Base-by-base conservation (phyloP, 2,329 filamentous ascomycete species). In the Neophaeococcomyces mojaviensis region DNA sequence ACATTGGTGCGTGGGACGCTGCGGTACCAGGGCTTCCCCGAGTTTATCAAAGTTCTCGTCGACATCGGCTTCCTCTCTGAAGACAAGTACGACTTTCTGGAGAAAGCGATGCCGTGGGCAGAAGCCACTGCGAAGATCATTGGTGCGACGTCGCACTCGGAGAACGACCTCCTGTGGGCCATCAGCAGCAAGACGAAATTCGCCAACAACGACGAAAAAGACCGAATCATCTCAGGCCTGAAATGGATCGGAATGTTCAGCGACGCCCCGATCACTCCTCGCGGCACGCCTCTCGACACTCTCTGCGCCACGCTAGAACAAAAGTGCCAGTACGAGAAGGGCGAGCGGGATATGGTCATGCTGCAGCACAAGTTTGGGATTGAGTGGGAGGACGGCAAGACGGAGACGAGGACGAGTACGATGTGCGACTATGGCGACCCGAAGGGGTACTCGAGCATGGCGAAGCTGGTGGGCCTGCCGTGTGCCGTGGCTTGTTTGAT, bases 21-120 rank as follows among this genome's bases (percentile, higher is more conserved):
- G 30, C 76, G 90, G 55, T 97, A 92, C 73, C 75, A 79, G 55
- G 88, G 90, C 36, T 95, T 95, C 78, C 88, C 89, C 2, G 79
- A 94, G 65, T 90, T 96, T 68, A 79, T 96, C 70, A 84, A 84
- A 64, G 79, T 82, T 20, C 80, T 97, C 9, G 88, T 94, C 50
- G 85, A 96, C 63, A 85, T 89, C 50, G 88, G 88, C 55, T 95
- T 96, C 78, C 77, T 97, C 39, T 78, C 74, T 46, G 87, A 94
- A 49, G 77, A 80, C 34, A 70, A 77, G 54, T 69, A 78, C 50
- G 74, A 78, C 57, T 77, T 73, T 68, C 76, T 89, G 59, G 48
- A 49, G 18, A 82, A 82, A 61, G 70, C 82, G 22, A 76, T 84
- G 43, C 59, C 84, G 47, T 97, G 89, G 90, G 88, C 85, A 64